Evolutionary conservation across 2,329 filamentous ascomycete species (phyloP).

Genomic region (Microdochium trichocladiopsis): DNA sequence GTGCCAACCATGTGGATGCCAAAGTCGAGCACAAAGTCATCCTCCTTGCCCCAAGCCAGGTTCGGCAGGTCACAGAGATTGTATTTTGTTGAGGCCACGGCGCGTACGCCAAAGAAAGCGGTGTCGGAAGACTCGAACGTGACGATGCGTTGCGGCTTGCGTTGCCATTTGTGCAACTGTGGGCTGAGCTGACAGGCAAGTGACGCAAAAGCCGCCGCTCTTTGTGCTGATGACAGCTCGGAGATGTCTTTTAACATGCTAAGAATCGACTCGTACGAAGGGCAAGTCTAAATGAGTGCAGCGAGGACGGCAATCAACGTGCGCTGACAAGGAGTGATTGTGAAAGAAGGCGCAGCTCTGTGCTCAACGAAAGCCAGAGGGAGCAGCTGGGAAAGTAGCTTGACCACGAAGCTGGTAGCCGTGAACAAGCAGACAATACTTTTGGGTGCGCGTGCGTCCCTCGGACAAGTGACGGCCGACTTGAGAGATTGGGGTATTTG

Average conservation of each 20-base stretch:
- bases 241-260: not conserved
- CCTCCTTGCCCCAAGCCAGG: constrained; percentile 15
- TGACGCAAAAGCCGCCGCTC: not conserved
- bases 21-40: constrained; percentile 23
- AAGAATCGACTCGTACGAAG: too few relatives aligned
- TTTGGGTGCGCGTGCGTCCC: too few relatives aligned
- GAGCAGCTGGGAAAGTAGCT: too few relatives aligned
- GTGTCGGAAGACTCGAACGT: constrained; percentile 10
- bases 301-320: too few relatives aligned
- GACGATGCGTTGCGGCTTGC: constrained; percentile 9
- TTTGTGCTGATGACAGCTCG: not conserved
- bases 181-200: constrained; percentile 3
- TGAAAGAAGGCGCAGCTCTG: too few relatives aligned
- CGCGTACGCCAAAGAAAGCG: constrained; percentile 13
- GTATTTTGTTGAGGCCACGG: constrained; percentile 5
- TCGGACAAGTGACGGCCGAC: too few relatives aligned
- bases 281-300: too few relatives aligned
- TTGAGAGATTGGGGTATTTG: too few relatives aligned
- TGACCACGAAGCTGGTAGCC: too few relatives aligned
- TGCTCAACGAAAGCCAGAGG: too few relatives aligned
- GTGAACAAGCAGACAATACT: too few relatives aligned
- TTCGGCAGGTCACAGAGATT: constrained; percentile 8
- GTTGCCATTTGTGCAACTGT: constrained; percentile 7
- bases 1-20: constrained; percentile 24
- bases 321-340: too few relatives aligned